Conservation (phyloP, 2,329 filamentous ascomycete species). For the Plectosphaerella sp. region DNA sequence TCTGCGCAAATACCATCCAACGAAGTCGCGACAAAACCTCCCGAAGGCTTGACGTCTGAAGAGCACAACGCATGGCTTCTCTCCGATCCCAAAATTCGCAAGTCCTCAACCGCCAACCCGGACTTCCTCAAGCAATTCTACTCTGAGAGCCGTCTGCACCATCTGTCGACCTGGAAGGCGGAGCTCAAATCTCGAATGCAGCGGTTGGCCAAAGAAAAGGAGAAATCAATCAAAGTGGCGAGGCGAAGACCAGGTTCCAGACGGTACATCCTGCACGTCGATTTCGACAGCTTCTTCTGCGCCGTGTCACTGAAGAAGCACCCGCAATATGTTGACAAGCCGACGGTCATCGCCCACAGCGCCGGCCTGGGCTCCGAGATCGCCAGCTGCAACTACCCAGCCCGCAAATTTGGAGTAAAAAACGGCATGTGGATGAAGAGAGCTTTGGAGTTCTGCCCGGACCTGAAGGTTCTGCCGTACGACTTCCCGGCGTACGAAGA, state of each 20-base stretch:
- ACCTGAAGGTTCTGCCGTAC: constrained; percentile 87
- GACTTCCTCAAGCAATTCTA: constrained; percentile 94
- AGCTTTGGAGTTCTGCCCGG: constrained; percentile 76
- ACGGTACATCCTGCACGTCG: constrained; percentile 87
- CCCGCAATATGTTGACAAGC: constrained; percentile 72
- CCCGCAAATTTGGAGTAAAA: constrained; percentile 79
- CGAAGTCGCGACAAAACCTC: constrained; percentile 12
- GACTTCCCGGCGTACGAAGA: constrained; percentile 95
- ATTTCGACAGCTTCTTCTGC: constrained; percentile 98
- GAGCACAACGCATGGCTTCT: constrained; percentile 86
- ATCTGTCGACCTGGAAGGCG: constrained; percentile 94
- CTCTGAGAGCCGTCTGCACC: constrained; percentile 88
- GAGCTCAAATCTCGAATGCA: constrained; percentile 89
- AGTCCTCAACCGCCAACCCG: constrained; percentile 87
- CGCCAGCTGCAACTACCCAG: constrained; percentile 94
- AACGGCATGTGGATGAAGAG: constrained; percentile 99
- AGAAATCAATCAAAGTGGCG: constrained; percentile 33
- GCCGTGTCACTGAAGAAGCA: constrained; percentile 78
- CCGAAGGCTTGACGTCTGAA: constrained; percentile 77
- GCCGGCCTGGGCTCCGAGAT: constrained; percentile 86
- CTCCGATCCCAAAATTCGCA: constrained; percentile 77
- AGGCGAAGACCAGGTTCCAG: constrained; percentile 59
- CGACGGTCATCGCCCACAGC: constrained; percentile 85
- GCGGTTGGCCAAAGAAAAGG: constrained; percentile 68
- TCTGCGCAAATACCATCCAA: no score